Base-by-base conservation (phyloP, 2,329 filamentous ascomycete genomes). In the Sporothrix humicola region DNA sequence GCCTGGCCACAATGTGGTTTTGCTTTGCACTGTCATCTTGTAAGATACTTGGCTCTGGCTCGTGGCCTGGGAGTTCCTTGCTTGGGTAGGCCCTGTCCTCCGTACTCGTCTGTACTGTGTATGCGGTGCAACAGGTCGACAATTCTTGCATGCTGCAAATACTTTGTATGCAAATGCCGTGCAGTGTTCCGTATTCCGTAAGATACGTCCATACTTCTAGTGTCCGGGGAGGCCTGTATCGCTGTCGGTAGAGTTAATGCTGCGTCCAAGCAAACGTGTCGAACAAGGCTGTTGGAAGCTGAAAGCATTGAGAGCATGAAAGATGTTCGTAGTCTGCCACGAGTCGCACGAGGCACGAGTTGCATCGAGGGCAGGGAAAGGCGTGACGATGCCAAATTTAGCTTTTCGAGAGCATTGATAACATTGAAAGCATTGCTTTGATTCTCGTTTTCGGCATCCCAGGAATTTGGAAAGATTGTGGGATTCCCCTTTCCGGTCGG, bases 61-160 rank as follows among this genome's bases (percentile, higher is more conserved):
- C 20, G 52, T 20, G n/a, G 46, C 10, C 46, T 17, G 26, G 17
- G 26, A 15, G 26, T 50, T 13, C 31, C 48, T 59, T 6, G 52
- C 5, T 52, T 48, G 37, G n/a, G 65, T 23, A 52, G 65, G 20
- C 44, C 65, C 42, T 63, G 31, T 7, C 31, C 31, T 37, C 31
- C 52, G 65, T 68, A 68, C 46, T 68, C 63, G 63, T 31, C 52
- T 46, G 65, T n/a, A n/a, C n/a, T n/a, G n/a, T n/a, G n/a, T 31
- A 52, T 68, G 61, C 20, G 4, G 61, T 66, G 61, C 6, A 13
- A 66, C 61, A 48, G 26, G 17, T 66, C 42, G 61, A 48, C 42
- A 65, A 48, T 66, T 26, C 20, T 20, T 48, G 20, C 61, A 66
- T 66, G 12, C 42, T 66, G 12, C 42, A 48, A 46, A 26, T 10